Evolutionary conservation across 768 basidiomycete genomes (phyloP), one percentile per base, ranked within the genome.

Genomic region (Trametes meyenii): DNA sequence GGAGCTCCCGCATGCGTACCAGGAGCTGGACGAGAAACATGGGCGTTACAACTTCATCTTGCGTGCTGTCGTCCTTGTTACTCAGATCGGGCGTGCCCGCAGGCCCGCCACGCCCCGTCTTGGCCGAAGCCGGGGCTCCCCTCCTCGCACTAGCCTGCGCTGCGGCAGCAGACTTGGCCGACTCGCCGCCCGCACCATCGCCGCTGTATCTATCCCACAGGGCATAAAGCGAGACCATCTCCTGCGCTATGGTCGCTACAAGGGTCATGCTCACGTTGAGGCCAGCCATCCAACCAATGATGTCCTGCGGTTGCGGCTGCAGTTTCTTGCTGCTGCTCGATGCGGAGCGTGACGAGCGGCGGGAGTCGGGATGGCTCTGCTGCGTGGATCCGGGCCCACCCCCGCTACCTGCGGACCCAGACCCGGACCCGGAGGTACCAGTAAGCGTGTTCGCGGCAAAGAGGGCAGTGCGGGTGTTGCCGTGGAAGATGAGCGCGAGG

Each of bases 151-250:
- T 66, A 54, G 40, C 69, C 67, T 36, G 68, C 46, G 35, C n/a
- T 29, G 13, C 17, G 29, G 39, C 26, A 2, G 40, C 42, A 42
- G 48, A 19, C 38, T 43, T 24, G 49, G 70, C 56, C 5, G 64
- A 51, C 43, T 48, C 55, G 60, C 24, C 3, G 76, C 74, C 11
- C 79, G 69, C 4, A 75, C 76, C 29, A 45, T 89, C 85, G 62
- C 92, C 89, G 58, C 85, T 86, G 74, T 93, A 94, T 10, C 84
- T 79, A 40, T 91, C 90, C 94, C 96, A 98, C 0, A 95, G 81
- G 5, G 90, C 84, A 74, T 98, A 98, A 36, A 97, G 75, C 4
- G 90, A 85, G 55, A 98, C 81, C 65, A 98, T 92, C 76, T 98
- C 92, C 70, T 98, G 96, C 0, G 89, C 84, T 68, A 97, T 88